phyloP scores from a whole-genome alignment of 352 stramenopile species.

The Phytophthora megakarya region DNA sequence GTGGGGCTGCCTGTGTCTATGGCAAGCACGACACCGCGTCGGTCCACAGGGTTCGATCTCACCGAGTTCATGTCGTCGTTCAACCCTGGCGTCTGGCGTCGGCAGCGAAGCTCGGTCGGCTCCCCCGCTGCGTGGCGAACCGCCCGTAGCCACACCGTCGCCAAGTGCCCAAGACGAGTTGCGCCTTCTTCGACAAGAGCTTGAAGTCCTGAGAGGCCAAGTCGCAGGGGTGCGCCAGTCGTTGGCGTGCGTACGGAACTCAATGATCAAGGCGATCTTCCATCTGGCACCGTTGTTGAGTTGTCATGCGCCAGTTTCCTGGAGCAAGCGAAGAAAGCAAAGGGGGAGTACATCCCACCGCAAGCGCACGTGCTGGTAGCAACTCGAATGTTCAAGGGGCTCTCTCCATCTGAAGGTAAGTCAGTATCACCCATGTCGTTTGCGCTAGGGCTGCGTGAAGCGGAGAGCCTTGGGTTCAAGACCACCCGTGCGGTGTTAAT shows the following conservation, averaged over 20 bases:
- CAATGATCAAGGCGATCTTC: conserved; percentile 9
- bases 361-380: conserved; percentile 18
- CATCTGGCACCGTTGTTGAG: not conserved
- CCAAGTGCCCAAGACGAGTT: not conserved
- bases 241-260: too few relatives aligned
- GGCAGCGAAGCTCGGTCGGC: not conserved
- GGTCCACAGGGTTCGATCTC: conserved; percentile 21
- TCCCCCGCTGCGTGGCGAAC: too few relatives aligned
- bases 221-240: too few relatives aligned
- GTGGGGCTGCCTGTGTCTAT: too few relatives aligned
- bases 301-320: conserved; percentile 9
- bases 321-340: conserved; percentile 12
- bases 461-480: conserved; percentile 9
- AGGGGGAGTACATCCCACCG: conserved; percentile 17
- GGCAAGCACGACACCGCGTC: too few relatives aligned
- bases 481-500: conserved; percentile 13
- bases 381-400: conserved; percentile 7
- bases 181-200: too few relatives aligned
- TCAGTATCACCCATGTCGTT: conserved; percentile 12
- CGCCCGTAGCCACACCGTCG: not conserved
- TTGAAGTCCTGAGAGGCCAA: too few relatives aligned
- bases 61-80: conserved; percentile 26
- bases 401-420: conserved; percentile 15
- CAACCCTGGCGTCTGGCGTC: conserved; percentile 4
- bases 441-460: conserved; percentile 16